Conservation (phyloP, 129 eudicot genomes). For the Chrysanthemum lavandulifolium region DNA sequence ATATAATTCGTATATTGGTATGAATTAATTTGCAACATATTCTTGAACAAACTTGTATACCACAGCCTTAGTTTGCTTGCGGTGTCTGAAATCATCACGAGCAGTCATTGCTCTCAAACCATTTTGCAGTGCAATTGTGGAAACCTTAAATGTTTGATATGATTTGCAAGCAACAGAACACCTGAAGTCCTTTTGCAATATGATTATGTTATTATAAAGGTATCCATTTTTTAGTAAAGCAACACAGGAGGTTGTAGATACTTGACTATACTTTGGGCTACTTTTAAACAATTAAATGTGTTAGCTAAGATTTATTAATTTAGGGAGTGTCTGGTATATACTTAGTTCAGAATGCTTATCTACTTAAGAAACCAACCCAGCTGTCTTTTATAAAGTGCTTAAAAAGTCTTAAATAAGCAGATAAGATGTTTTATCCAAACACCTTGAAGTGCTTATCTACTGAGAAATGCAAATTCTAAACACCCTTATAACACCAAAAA, state of each 20-base stretch:
- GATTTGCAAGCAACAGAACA: slow-evolving; percentile 55
- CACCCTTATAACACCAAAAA: too few relatives aligned
- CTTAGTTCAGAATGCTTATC: too few relatives aligned
- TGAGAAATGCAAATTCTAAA: too few relatives aligned
- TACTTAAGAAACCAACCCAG: too few relatives aligned
- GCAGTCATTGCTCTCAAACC: slow-evolving; percentile 96
- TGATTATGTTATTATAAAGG: not conserved
- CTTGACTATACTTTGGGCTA: too few relatives aligned
- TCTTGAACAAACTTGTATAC: slow-evolving; percentile 58
- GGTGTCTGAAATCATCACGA: slow-evolving; percentile 77
- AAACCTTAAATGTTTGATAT: slow-evolving; percentile 43
- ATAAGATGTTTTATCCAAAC: too few relatives aligned
- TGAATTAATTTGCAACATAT: not conserved
- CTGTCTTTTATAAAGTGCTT: too few relatives aligned
- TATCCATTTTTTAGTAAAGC: not conserved
- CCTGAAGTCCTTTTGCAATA: slow-evolving; percentile 68
- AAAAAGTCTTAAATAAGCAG: too few relatives aligned
- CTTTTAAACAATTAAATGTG: too few relatives aligned
- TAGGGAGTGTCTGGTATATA: too few relatives aligned
- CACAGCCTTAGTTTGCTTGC: slow-evolving; percentile 89
- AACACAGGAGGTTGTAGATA: not conserved
- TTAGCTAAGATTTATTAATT: too few relatives aligned
- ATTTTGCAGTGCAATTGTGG: slow-evolving; percentile 72
- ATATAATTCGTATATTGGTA: not conserved
- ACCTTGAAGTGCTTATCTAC: too few relatives aligned